Base-by-base conservation (phyloP, 2,329 filamentous ascomycete genomes). In the Scorias spongiosa region DNA sequence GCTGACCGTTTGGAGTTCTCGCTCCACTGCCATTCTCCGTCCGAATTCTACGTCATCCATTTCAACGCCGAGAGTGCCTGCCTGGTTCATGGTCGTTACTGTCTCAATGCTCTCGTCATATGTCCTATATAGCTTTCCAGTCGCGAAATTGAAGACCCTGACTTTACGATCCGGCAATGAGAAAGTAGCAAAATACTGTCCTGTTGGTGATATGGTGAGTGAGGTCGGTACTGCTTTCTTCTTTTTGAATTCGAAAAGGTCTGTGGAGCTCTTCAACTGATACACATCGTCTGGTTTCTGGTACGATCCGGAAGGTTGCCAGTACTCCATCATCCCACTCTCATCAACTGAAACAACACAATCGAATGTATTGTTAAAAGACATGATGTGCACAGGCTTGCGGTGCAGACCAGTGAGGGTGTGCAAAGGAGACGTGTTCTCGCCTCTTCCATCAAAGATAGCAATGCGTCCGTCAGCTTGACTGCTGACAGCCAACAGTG, bases 211-310 rank as follows among this genome's bases (percentile, higher is more conserved):
- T 40, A 98, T 75, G 0, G 83, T 84, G 41, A 98, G 69, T 10
- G 84, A 84, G 3, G 80, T 77, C 0, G 89, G 88, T 1, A 81
- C 75, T 0, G 87, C 84, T 62, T 94, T 96, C 42, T 84, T 54
- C 64, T 95, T 96, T 58, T 93, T 96, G 68, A 98, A 96, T 43
- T 94, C 89, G 57, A 96, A 98, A 1, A 98, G 71, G 56, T 84
- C 91, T 2, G 91, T 98, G 1, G 84, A 81, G 58, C 86, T 93
- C 66, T 98, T 98, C 66, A 87, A 84, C 52, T 85, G 75, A 60
- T 93, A 98, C 14, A 98, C 87, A 42, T 78, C 86, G 52, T 87
- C 80, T 0, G 91, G 91, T 63, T 96, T 95, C 56, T 93, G 86
- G 60, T 86, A 95, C 34, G 70, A 78, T 2, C 76, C 79, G 49